Conservation (phyloP, 306 rosid genomes). For the Astragalus glycyphyllos region DNA sequence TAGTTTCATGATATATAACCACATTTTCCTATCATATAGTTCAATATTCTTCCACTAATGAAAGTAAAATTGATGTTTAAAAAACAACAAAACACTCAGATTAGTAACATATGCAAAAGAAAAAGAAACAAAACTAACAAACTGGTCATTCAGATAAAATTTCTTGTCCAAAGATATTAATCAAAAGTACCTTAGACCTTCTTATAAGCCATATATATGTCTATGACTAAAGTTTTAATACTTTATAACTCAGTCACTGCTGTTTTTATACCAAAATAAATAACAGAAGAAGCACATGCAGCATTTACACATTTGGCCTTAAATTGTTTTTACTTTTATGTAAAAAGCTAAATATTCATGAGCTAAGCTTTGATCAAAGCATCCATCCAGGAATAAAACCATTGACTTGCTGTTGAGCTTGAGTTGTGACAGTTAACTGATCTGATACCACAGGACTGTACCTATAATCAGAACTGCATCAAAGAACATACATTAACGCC, state of each 20-base stretch:
- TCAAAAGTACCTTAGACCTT: conserved; percentile 54
- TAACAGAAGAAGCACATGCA: conserved; percentile 50
- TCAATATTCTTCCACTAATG: conserved; percentile 14
- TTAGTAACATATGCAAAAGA: not conserved
- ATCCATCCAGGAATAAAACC: conserved; percentile 93
- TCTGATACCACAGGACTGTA: conserved; percentile 61
- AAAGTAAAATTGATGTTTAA: conserved; percentile 1
- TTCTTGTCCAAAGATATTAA: conserved; percentile 31
- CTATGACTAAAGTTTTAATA: conserved; percentile 45
- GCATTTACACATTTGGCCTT: conserved; percentile 45
- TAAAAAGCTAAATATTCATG: conserved; percentile 3
- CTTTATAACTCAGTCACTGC: conserved; percentile 48
- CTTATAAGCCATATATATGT: conserved; percentile 43
- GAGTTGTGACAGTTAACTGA: conserved; percentile 66
- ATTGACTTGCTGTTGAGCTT: conserved; percentile 76
- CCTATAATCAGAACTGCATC: conserved; percentile 56
- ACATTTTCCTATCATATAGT: not conserved
- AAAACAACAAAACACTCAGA: not conserved
- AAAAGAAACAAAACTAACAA: conserved; percentile 12
- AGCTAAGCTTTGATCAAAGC: conserved; percentile 59
- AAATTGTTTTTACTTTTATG: conserved; percentile 33
- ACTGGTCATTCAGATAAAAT: conserved; percentile 32
- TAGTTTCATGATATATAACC: not conserved
- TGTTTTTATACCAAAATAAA: conserved; percentile 50
- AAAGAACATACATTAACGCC: not conserved